These are phyloP conservation scores for Dunaliella primolecta DNA, from an alignment of 139 green algal genomes.

Conservation along the genomic window DNA sequence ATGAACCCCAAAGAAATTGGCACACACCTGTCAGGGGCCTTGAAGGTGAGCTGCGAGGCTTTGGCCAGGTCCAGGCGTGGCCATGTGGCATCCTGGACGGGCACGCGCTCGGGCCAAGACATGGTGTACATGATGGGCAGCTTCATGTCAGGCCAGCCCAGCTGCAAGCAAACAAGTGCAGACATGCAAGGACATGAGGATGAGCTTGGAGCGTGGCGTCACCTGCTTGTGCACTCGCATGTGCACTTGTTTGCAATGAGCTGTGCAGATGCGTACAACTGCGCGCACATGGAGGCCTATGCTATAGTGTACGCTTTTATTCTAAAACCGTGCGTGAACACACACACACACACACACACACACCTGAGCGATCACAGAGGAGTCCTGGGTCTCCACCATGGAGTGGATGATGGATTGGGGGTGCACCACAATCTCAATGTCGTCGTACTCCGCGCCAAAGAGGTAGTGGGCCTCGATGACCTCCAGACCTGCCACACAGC, in stretches of 20 bases:
- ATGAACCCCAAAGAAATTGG: too few relatives aligned
- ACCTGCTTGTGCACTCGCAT: too few relatives aligned
- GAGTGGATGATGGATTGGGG: slow-evolving; percentile 99
- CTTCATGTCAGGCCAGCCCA: slow-evolving; percentile 98
- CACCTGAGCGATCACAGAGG: slow-evolving; percentile 91
- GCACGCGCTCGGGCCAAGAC: slow-evolving; percentile 90
- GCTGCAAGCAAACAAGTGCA: slow-evolving; percentile 37
- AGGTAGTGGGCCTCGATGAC: slow-evolving; percentile 90
- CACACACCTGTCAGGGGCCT: slow-evolving; percentile 34
- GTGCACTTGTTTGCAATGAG: too few relatives aligned
- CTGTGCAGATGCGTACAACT: too few relatives aligned
- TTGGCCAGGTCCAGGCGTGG: slow-evolving; percentile 91
- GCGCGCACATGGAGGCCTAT: too few relatives aligned
- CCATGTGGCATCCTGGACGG: slow-evolving; percentile 80
- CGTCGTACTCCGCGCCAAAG: slow-evolving; percentile 93
- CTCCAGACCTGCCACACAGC: slow-evolving; percentile 29
- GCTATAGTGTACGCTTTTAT: too few relatives aligned
- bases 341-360: slow-evolving; percentile 1
- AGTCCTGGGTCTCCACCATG: slow-evolving; percentile 98
- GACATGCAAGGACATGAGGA: too few relatives aligned
- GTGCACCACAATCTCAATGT: slow-evolving; percentile 99
- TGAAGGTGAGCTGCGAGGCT: slow-evolving; percentile 94
- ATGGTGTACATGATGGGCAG: slow-evolving; percentile 99
- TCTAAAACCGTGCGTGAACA: too few relatives aligned
- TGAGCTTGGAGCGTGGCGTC: too few relatives aligned